Percentiles rank a stretch among this genome's conserved stretches.
These are phyloP conservation scores for Kurtzmaniella cleridarum DNA, from an alignment of 805 yeast species.

Conservation along the genomic window DNA sequence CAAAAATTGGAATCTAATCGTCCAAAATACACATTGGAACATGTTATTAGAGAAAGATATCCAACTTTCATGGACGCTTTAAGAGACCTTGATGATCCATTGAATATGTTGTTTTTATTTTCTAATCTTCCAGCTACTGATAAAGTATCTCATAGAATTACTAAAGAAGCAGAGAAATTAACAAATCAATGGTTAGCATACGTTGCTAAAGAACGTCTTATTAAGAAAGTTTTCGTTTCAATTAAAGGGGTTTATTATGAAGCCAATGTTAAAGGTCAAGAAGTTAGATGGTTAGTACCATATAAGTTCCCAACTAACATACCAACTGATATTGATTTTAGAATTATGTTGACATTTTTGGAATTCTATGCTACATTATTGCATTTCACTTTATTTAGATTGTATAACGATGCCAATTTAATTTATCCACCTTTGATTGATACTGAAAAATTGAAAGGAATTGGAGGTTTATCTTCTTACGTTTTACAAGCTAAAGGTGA, in stretches of 20 bases:
- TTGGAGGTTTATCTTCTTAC: conserved; percentile 85
- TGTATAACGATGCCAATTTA: conserved; percentile 79
- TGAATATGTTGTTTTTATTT: conserved; percentile 90
- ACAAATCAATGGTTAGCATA: conserved; percentile 95
- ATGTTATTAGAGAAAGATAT: conserved; percentile 89
- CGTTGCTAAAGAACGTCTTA: conserved; percentile 75
- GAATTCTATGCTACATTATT: conserved; percentile 91
- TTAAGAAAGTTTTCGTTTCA: conserved; percentile 88
- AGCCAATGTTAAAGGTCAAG: conserved; percentile 86
- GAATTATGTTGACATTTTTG: conserved; percentile 93
- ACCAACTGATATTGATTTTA: conserved; percentile 90
- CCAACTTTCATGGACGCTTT: conserved; percentile 91
- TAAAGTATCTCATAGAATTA: conserved; percentile 69
- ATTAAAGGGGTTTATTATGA: conserved; percentile 96
- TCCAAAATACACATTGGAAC: conserved; percentile 83
- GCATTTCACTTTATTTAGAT: conserved; percentile 80
- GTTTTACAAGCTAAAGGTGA: conserved; percentile 55
- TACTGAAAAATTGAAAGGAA: conserved; percentile 64
- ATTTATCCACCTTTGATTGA: conserved; percentile 90
- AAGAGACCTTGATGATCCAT: conserved; percentile 91
- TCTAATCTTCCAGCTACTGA: conserved; percentile 94
- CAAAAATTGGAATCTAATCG: conserved; percentile 75
- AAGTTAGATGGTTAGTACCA: conserved; percentile 93
- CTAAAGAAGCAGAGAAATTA: conserved; percentile 80
- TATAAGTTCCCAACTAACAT: conserved; percentile 95